Conservation (phyloP, 2,329 filamentous ascomycete genomes). For the Verruconis gallopava region DNA sequence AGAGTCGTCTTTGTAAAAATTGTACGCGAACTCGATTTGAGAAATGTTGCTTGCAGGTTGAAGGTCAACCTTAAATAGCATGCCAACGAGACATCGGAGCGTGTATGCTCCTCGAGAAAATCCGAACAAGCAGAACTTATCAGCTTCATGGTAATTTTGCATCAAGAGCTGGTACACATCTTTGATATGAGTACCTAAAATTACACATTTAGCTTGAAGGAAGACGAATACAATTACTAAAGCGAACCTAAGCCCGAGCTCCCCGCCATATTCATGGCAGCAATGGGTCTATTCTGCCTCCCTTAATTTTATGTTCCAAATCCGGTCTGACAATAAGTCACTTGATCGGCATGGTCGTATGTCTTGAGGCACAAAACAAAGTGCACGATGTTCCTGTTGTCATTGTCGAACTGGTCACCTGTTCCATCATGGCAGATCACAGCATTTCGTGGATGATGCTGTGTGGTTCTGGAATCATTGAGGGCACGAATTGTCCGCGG, state of each 20-base stretch:
- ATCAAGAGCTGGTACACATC: slow-evolving; percentile 29
- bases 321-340: slow-evolving; percentile 33
- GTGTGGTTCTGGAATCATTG: slow-evolving; percentile 14
- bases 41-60: slow-evolving; percentile 22
- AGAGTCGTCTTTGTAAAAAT: slow-evolving; percentile 31
- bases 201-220: neutral
- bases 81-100: slow-evolving; percentile 28
- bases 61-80: slow-evolving; percentile 31
- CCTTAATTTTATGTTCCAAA: slow-evolving; percentile 32
- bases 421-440: slow-evolving; percentile 33
- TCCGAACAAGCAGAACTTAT: slow-evolving; percentile 27
- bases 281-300: slow-evolving; percentile 26
- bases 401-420: slow-evolving; percentile 30
- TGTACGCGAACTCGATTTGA: slow-evolving; percentile 31
- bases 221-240: neutral
- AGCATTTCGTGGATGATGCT: slow-evolving; percentile 20
- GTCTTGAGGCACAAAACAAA: slow-evolving; percentile 33
- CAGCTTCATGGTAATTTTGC: slow-evolving; percentile 25
- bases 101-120: slow-evolving; percentile 30
- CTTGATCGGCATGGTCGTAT: slow-evolving; percentile 22
- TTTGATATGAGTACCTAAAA: slow-evolving; percentile 27
- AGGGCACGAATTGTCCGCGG: slow-evolving; percentile 21
- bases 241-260: slow-evolving; percentile 14
- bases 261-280: slow-evolving; percentile 32
- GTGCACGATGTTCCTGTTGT: slow-evolving; percentile 23